Base-by-base conservation (phyloP, 352 stramenopile genomes). In the Globisporangium echinulatum region DNA sequence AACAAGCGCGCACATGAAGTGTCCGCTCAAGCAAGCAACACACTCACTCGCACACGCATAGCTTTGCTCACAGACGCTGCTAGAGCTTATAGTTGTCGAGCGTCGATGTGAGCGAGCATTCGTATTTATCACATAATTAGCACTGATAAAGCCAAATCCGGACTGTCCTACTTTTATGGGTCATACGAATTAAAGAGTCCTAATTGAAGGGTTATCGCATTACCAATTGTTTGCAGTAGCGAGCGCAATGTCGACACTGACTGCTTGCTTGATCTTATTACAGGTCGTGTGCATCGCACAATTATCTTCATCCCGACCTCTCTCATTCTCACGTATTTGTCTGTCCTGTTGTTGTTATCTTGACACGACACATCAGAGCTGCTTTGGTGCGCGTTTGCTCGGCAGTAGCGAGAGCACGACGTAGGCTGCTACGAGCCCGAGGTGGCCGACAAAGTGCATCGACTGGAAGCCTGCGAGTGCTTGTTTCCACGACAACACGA, bases 341-440 rank as follows among this genome's bases (percentile, higher is more conserved):
- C 40, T 13, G 7, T 44, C 7, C 40, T 44, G 40, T 13, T 44
- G 40, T 44, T 13, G 40, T 3, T 44, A 44, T 44, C 40, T 25
- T 25, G 25, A 25, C 25, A 2, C 25, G 25, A 25, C 25, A 25
- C 25, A 25, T 52, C 48, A 52, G 3, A 68, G 67, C 59, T 88
- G 82, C 74, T 79, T 85, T 42, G 69, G 67, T 44, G 66, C 61
- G 54, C 77, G 82, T 15, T 75, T 79, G 60, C 59, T 66, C n/a
- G 82, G 79, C 52, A 90, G 70, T 38, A 78, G 67, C 55, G 79
- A 87, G 58, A 89, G 85, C 58, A 90, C 56, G 13, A 90, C 47
- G 70, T 87, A 90, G 17, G 87, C 67, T 54, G 73, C 76, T 55
- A 77, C 66, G 5, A 72, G 72, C 38, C 68, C 54, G 17, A 84